These are phyloP conservation scores for Trifolium fragiferum DNA, from an alignment of 306 rosid species.

Conservation along the genomic window DNA sequence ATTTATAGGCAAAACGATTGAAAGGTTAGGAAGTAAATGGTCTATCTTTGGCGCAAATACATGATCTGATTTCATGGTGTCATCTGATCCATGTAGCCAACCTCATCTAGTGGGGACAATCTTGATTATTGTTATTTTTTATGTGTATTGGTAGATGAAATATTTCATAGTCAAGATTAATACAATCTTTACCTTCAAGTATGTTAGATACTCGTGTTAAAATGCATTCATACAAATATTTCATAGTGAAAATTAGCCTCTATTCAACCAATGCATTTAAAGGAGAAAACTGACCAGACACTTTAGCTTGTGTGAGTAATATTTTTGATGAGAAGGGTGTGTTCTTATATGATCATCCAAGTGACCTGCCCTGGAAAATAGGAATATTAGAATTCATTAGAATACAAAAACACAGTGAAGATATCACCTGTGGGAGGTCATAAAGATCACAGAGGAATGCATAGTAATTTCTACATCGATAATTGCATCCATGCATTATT, in stretches of 20 bases:
- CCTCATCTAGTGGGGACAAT: slow-evolving; percentile 1
- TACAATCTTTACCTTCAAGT: slow-evolving; percentile 12
- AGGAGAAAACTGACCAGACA: slow-evolving; percentile 66
- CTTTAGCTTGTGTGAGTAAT: slow-evolving; percentile 83
- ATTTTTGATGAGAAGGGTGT: slow-evolving; percentile 68
- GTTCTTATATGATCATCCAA: slow-evolving; percentile 72
- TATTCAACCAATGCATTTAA: slow-evolving; percentile 28
- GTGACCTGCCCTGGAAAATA: slow-evolving; percentile 81
- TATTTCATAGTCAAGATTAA: slow-evolving; percentile 23
- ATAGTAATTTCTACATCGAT: slow-evolving; percentile 21
- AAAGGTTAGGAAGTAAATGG: background rate
- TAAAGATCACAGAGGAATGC: slow-evolving; percentile 32
- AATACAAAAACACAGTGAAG: slow-evolving; percentile 12
- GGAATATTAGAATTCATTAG: slow-evolving; percentile 29
- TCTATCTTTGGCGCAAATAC: background rate
- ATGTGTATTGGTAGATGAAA: slow-evolving; percentile 15
- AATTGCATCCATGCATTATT: slow-evolving; percentile 12
- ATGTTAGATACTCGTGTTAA: slow-evolving; percentile 23
- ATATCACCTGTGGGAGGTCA: slow-evolving; percentile 17
- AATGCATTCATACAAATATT: no score
- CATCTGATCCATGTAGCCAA: background rate
- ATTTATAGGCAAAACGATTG: background rate
- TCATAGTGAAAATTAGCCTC: slow-evolving; percentile 12
- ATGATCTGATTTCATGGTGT: background rate
- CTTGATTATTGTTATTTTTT: slow-evolving; percentile 16